Evolutionary conservation across 345 rosid genomes (phyloP).

Genomic region (Lagerstroemia speciosa): DNA sequence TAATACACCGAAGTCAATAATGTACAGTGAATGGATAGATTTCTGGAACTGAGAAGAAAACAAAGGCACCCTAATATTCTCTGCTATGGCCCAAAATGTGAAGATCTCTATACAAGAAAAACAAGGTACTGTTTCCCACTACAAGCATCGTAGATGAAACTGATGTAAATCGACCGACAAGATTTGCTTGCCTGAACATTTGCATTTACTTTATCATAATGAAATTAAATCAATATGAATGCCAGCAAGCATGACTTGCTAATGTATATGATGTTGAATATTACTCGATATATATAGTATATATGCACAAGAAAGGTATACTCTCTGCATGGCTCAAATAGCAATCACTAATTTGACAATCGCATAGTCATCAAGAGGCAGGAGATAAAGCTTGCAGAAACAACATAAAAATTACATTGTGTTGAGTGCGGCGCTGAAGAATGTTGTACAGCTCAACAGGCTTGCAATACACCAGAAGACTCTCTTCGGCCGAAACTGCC

Average conservation of each 20-base stretch:
- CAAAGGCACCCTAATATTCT: no score
- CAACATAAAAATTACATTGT: conserved; percentile 36
- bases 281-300: no score
- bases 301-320: no score
- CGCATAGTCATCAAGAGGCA: background rate
- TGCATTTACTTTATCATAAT: background rate
- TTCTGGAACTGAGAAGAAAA: background rate
- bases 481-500: conserved; percentile 55
- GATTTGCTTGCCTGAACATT: background rate
- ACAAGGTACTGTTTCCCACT: background rate
- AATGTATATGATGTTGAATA: no score
- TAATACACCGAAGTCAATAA: background rate
- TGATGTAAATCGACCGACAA: background rate
- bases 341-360: background rate
- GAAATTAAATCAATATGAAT: background rate
- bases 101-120: background rate
- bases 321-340: background rate
- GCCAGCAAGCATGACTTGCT: background rate
- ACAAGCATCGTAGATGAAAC: background rate
- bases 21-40: background rate
- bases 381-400: conserved; percentile 6
- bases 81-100: background rate
- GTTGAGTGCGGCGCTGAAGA: conserved; percentile 47
- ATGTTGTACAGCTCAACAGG: conserved; percentile 76
- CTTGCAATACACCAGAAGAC: conserved; percentile 65